These are phyloP conservation scores for Leccinum barrowsii DNA, from an alignment of 768 basidiomycete genomes.

Conservation along the genomic window DNA sequence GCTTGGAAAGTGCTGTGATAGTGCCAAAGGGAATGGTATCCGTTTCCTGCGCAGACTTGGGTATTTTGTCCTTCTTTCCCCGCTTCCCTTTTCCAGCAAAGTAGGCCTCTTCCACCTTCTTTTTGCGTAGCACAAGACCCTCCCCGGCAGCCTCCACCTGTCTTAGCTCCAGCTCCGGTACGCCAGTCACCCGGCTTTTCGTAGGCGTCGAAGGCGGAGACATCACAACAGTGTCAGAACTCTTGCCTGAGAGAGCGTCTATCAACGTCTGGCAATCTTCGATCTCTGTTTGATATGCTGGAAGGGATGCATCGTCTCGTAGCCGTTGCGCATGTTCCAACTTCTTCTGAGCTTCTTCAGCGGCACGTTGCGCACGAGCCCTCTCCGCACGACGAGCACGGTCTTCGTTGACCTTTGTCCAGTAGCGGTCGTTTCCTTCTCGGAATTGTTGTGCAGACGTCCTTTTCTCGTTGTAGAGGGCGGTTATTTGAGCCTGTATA, in stretches of 20 bases:
- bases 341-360: constrained; percentile 75
- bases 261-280: constrained; percentile 96
- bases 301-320: constrained; percentile 85
- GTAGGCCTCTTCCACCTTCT: constrained; percentile 86
- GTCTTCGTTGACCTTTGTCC: constrained; percentile 84
- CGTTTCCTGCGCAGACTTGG: constrained; percentile 39
- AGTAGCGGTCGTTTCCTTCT: constrained; percentile 81
- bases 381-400: constrained; percentile 78
- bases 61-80: constrained; percentile 50
- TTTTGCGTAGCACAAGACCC: constrained; percentile 76
- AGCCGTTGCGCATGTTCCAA: constrained; percentile 75
- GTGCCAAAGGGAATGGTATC: constrained; percentile 70
- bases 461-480: constrained; percentile 72
- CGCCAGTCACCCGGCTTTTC: constrained; percentile 50
- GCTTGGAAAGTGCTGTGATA: constrained; percentile 77
- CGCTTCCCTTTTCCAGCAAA: constrained; percentile 72
- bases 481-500: constrained; percentile 65
- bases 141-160: constrained; percentile 71
- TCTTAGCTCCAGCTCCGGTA: constrained; percentile 80
- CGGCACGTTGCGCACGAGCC: constrained; percentile 68
- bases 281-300: constrained; percentile 90
- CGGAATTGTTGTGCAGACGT: constrained; percentile 68
- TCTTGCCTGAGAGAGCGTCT: constrained; percentile 75
- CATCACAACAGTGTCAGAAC: constrained; percentile 40
- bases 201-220: constrained; percentile 41